phyloP scores from a whole-genome alignment of 2,329 filamentous ascomycete species.

The Rugonectria rugulosa region DNA sequence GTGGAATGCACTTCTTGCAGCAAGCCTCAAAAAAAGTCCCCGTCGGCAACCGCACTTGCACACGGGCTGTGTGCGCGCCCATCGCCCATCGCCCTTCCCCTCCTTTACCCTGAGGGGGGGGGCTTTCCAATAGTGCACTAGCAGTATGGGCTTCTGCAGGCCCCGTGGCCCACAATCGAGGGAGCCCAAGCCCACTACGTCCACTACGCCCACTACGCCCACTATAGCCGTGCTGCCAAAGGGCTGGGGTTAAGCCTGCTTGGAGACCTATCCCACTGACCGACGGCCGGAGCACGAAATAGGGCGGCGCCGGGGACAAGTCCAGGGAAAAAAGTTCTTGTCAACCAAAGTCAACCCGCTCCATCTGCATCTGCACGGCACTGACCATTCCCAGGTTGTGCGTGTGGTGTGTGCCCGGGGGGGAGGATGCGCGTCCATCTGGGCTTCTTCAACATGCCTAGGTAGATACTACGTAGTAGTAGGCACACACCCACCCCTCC shows the following conservation, averaged over 20 bases:
- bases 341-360: conserved; percentile 2
- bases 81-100: background rate
- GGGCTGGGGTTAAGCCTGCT: background rate
- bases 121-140: conserved; percentile 27
- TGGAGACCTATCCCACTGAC: background rate
- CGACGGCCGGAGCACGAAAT: background rate
- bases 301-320: conserved; percentile 2
- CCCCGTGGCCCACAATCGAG: conserved; percentile 33
- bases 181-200: conserved; percentile 26
- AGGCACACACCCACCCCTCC: background rate
- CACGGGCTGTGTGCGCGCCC: conserved; percentile 31
- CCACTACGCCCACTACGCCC: background rate
- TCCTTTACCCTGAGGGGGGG: too few species aligned
- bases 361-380: conserved; percentile 18
- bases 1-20: background rate
- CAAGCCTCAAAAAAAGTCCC: conserved; percentile 14
- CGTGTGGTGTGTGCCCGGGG: conserved; percentile 1
- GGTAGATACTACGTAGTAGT: too few species aligned
- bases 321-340: background rate
- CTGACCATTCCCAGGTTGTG: conserved; percentile 10
- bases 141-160: conserved; percentile 25
- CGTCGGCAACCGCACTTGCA: conserved; percentile 16
- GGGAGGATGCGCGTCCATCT: background rate
- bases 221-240: background rate
- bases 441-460: background rate